Evolutionary conservation across 331 rosid species (phyloP).

Genomic region (Pyracantha coccinea): DNA sequence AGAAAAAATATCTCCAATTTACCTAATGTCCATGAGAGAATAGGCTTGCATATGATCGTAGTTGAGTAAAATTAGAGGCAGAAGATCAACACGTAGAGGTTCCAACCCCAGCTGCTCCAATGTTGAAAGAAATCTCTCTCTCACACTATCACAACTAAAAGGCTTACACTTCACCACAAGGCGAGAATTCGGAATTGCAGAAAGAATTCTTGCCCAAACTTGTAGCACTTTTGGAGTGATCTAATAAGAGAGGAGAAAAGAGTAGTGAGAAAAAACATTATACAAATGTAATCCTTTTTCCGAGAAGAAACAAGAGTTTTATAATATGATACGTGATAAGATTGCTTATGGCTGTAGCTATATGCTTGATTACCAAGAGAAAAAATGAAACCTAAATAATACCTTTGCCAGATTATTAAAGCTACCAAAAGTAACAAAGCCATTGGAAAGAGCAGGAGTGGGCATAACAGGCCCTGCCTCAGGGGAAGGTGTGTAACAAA

Average conservation of each 20-base stretch:
- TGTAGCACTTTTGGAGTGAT: constrained; percentile 74
- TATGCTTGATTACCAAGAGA: not conserved
- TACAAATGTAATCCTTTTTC: not conserved
- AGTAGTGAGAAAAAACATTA: not conserved
- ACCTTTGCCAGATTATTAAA: constrained; percentile 92
- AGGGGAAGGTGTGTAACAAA: constrained; percentile 79
- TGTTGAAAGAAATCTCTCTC: constrained; percentile 64
- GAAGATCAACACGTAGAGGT: constrained; percentile 78
- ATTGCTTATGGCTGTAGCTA: not conserved
- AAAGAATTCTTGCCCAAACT: constrained; percentile 82
- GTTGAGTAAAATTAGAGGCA: constrained; percentile 77
- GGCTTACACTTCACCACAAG: constrained; percentile 88
- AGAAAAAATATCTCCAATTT: constrained; percentile 9
- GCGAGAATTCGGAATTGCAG: constrained; percentile 74
- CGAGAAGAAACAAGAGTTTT: not conserved
- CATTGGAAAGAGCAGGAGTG: constrained; percentile 79
- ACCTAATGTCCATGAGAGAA: constrained; percentile 93
- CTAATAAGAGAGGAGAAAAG: constrained; percentile 21
- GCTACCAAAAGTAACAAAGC: constrained; percentile 83
- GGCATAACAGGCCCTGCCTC: constrained; percentile 77
- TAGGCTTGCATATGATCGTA: constrained; percentile 92
- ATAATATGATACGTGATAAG: not conserved
- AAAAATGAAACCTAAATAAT: constrained; percentile 10
- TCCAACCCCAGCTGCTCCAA: constrained; percentile 79
- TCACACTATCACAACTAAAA: constrained; percentile 81